Evolutionary conservation across 768 basidiomycete genomes (phyloP).

Genomic region (Tylopilus balloui): DNA sequence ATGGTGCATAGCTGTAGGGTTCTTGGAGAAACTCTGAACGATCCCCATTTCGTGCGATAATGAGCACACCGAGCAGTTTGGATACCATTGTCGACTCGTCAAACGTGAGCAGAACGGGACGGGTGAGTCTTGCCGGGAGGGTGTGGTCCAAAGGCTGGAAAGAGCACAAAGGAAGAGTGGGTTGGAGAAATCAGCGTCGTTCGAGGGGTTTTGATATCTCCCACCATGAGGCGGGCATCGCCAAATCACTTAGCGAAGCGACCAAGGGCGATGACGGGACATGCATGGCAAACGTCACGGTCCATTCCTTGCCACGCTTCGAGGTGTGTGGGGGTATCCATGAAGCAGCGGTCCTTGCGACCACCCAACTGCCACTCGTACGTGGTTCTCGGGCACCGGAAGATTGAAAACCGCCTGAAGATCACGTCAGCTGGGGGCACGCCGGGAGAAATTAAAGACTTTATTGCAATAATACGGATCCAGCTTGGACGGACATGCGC

Average conservation of each 20-base stretch:
- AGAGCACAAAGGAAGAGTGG: constrained; percentile 6
- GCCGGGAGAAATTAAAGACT: constrained; percentile 19
- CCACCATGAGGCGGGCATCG: constrained; percentile 28
- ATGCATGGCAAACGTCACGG: constrained; percentile 20
- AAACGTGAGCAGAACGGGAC: background rate
- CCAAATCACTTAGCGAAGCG: constrained; percentile 26
- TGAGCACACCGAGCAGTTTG: constrained; percentile 65
- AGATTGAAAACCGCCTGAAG: constrained; percentile 13
- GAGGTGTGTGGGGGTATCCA: constrained; percentile 21
- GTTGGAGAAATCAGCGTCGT: constrained; percentile 10
- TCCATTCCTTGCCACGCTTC: constrained; percentile 29
- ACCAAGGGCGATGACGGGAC: constrained; percentile 25
- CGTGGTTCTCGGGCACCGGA: constrained; percentile 25
- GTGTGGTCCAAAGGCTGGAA: background rate
- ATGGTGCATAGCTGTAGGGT: constrained; percentile 59
- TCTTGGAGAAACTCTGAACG: constrained; percentile 67
- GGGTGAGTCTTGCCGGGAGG: background rate
- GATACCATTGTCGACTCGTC: constrained; percentile 21
- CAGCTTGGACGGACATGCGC: constrained; percentile 25
- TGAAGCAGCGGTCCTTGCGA: constrained; percentile 13
- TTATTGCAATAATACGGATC: constrained; percentile 10
- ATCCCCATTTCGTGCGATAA: constrained; percentile 75
- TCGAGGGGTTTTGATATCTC: constrained; percentile 30
- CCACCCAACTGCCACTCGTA: constrained; percentile 21
- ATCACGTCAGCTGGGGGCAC: constrained; percentile 26